Percentiles rank a stretch among this genome's conserved stretches.
Evolutionary conservation across 768 basidiomycete species (phyloP).

Genomic region (Lanmaoa rubissima): DNA sequence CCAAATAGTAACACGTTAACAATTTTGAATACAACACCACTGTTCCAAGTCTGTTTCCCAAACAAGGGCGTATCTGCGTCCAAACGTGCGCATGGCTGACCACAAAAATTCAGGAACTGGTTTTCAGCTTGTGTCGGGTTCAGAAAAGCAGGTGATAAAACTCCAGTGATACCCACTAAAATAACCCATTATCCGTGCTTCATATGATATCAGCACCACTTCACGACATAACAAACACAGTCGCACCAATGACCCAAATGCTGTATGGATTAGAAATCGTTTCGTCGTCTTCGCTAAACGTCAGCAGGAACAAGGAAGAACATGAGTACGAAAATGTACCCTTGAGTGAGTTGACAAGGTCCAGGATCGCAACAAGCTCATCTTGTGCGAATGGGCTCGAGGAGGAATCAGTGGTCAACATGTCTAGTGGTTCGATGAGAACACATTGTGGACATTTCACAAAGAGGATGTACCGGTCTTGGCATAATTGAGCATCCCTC

Average conservation of each 20-base stretch:
- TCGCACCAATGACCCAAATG: conserved; percentile 18
- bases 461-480: too few relatives aligned
- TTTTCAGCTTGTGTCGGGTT: conserved; percentile 6
- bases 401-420: too few relatives aligned
- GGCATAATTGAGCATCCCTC: too few relatives aligned
- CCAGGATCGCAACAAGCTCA: too few relatives aligned
- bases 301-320: not conserved
- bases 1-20: conserved; percentile 1
- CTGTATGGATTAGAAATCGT: not conserved
- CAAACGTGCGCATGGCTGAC: conserved; percentile 13
- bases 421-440: too few relatives aligned
- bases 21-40: not conserved
- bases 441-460: too few relatives aligned
- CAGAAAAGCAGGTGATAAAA: not conserved
- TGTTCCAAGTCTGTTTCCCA: conserved; percentile 5
- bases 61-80: conserved; percentile 11
- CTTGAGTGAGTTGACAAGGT: too few relatives aligned
- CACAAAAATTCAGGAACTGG: conserved; percentile 13
- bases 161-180: conserved; percentile 6
- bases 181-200: conserved; percentile 12
- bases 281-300: not conserved
- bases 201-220: not conserved
- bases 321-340: not conserved
- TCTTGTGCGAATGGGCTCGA: too few relatives aligned
- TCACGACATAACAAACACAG: not conserved